Percentiles rank a stretch among this genome's conserved stretches.
These are phyloP conservation scores for Suhomyces kunorum DNA, from an alignment of 1,139 yeast genomes.

Conservation along the genomic window DNA sequence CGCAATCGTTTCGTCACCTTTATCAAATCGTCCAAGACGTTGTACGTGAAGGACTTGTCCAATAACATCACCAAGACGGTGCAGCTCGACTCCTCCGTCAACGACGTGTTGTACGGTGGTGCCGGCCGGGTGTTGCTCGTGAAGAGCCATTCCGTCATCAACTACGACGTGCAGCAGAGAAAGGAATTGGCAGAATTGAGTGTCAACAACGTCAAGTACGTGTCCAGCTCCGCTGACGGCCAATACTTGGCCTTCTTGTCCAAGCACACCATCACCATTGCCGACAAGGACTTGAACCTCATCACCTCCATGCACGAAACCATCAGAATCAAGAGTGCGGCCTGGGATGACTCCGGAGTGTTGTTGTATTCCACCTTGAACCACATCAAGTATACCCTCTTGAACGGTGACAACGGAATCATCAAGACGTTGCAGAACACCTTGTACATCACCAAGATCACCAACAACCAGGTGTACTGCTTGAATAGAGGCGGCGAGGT, in stretches of 20 bases:
- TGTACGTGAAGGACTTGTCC: conserved; percentile 81
- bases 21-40: conserved; percentile 58
- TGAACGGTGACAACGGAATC: conserved; percentile 94
- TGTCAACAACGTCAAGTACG: conserved; percentile 83
- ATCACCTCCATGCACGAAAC: conserved; percentile 93
- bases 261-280: conserved; percentile 90
- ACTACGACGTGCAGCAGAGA: conserved; percentile 92
- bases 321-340: conserved; percentile 93
- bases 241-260: conserved; percentile 85
- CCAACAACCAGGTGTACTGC: conserved; percentile 73
- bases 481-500: conserved; percentile 85
- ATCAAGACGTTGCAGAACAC: conserved; percentile 91
- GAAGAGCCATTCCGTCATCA: conserved; percentile 69
- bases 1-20: conserved; percentile 92
- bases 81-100: conserved; percentile 69
- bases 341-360: conserved; percentile 96
- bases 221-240: conserved; percentile 86
- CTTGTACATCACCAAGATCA: conserved; percentile 75
- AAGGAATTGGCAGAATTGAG: conserved; percentile 70
- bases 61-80: conserved; percentile 81
- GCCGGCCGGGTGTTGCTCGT: conserved; percentile 83
- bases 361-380: conserved; percentile 90
- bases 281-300: conserved; percentile 73
- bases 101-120: conserved; percentile 74
- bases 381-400: conserved; percentile 89